Conservation (phyloP, 257 asterid genomes). For the Solanum pimpinellifolium region DNA sequence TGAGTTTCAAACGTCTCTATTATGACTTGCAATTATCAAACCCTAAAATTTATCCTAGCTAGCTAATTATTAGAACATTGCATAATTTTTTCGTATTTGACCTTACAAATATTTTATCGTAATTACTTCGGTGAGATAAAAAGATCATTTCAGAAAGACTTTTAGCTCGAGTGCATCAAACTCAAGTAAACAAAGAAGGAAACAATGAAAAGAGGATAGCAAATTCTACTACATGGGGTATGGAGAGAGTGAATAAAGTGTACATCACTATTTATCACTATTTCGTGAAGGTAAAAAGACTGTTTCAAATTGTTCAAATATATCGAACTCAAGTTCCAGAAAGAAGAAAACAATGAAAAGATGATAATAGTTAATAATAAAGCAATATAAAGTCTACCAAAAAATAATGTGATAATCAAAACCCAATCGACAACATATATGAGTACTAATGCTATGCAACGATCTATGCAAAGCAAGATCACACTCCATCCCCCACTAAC, state of each 20-base stretch:
- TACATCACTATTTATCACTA: not conserved
- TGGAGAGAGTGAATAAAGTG: not conserved
- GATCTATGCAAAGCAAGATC: too few relatives aligned
- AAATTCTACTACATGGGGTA: not conserved
- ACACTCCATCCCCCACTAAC: not conserved
- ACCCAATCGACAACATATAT: too few relatives aligned
- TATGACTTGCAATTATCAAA: not conserved
- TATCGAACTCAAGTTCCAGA: not conserved
- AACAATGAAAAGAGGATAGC: not conserved
- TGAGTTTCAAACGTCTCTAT: not conserved
- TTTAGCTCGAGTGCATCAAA: not conserved
- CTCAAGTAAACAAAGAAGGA: not conserved
- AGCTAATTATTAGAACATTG: not conserved
- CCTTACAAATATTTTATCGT: not conserved
- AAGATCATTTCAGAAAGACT: rapidly evolving
- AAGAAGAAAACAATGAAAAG: not conserved
- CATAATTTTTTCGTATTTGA: not conserved
- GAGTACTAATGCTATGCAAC: not conserved
- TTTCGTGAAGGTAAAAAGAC: too few relatives aligned
- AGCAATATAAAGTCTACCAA: too few relatives aligned
- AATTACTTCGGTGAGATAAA: too few relatives aligned
- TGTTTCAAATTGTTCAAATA: not conserved
- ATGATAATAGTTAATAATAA: too few relatives aligned
- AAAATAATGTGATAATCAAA: too few relatives aligned
- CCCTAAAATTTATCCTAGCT: not conserved